Evolutionary conservation across 371 early-diverging fungal genomes (phyloP), one percentile per base, ranked within the genome.

Genomic region (Lichtheimia corymbifera): DNA sequence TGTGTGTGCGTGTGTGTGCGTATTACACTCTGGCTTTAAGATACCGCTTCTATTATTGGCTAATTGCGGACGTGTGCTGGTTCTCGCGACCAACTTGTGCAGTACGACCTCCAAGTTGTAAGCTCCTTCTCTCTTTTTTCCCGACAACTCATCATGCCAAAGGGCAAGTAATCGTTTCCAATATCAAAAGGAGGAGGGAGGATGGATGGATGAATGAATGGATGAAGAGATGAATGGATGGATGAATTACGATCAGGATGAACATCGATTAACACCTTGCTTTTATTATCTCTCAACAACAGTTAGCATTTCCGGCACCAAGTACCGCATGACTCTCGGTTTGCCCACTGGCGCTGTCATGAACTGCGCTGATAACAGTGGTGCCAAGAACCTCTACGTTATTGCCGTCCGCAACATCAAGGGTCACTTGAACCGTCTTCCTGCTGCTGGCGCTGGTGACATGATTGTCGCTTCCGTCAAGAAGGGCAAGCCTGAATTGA

Each of bases 351-450:
- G 97, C 73, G 97, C 99, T 55, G 92, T 96, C 71, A 94, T 99
- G 87, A 98, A 95, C 88, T 98, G 98, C 83, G 98, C 98, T 62
- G 99, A 99, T 83, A 99, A 99, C 94, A 96, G 96, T 77, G 99
- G 99, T 57, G 99, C 99, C 81, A 99, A 99, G 93, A 97, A 98
- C 90, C 85, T 99, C 72, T 97, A 99, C 88, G 89, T 99, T 73
- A 99, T 99, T 77, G 95, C 98, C 70, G 99, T 99, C 76, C 91
- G 91, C 77, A 96, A 97, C 67, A 91, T 97, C 79, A 90, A 93
- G 83, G 97, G 95, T 72, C 93, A 98, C 77, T 88, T 99, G 57
- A 99, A 98, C 92, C 91, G 99, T 83, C 90, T 99, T 64, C 99
- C 99, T 59, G 92, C 98, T 68, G 99, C 98, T 77, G 97, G 98